A percentile compares a stretch with the other conserved stretches of the same genome.
These are phyloP conservation scores for Angomonas ambiguus DNA, from an alignment of 208 protist species.

Conservation along the genomic window DNA sequence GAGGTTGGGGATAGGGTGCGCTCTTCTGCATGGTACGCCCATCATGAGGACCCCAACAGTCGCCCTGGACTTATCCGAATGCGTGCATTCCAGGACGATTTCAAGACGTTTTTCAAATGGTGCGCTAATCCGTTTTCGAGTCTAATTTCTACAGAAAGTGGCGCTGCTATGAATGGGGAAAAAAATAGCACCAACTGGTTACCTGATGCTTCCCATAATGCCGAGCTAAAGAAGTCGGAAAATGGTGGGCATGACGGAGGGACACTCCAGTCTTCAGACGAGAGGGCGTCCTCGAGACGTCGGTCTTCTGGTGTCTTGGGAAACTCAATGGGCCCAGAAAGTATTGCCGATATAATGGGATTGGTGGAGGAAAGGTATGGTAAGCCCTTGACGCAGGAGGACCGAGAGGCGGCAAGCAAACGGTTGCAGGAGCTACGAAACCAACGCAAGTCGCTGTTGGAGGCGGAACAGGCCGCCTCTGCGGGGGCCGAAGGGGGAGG, in stretches of 20 bases:
- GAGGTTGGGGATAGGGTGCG: constrained; percentile 24
- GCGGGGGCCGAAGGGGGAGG: neutral
- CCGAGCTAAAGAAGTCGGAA: neutral
- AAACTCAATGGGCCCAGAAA: neutral
- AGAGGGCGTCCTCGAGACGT: neutral
- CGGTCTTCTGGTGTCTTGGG: neutral
- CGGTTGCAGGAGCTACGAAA: constrained; percentile 24
- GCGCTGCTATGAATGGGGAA: no score
- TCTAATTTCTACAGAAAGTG: neutral
- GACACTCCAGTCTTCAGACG: neutral
- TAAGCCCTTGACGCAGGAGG: constrained; percentile 22
- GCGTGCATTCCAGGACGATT: neutral
- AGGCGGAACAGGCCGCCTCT: neutral
- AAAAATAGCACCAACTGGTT: no score
- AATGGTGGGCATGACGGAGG: neutral
- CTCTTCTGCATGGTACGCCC: constrained; percentile 30
- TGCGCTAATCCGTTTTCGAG: neutral
- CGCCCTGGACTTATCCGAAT: neutral
- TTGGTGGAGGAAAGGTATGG: constrained; percentile 37
- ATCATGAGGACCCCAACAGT: neutral
- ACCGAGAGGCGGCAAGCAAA: constrained; percentile 23
- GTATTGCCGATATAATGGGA: constrained; percentile 10
- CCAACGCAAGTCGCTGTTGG: neutral
- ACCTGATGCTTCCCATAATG: no score
- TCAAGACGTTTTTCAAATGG: neutral